Evolutionary conservation across 2,329 filamentous ascomycete genomes (phyloP).

Genomic region (Paracoccidioides lutzii): DNA sequence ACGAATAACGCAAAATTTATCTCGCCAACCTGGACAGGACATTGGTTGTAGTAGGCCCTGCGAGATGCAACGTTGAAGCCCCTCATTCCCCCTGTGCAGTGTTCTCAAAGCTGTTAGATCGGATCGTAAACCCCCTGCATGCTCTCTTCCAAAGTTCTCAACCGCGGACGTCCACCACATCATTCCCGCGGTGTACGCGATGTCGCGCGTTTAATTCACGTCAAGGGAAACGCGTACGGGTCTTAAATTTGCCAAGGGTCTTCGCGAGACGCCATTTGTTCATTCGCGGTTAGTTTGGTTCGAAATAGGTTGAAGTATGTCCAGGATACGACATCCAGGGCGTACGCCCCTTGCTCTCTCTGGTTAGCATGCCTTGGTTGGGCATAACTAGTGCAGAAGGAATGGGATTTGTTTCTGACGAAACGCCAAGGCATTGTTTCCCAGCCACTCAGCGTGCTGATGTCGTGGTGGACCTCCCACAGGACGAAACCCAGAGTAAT

Average conservation of each 20-base stretch:
- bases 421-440: not conserved
- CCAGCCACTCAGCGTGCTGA: not conserved
- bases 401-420: no score
- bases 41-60: no score
- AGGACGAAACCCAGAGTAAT: not conserved
- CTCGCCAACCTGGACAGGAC: no score
- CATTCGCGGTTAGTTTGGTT: not conserved
- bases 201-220: constrained; percentile 2
- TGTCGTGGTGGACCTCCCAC: not conserved
- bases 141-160: not conserved
- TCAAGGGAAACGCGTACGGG: not conserved
- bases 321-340: not conserved
- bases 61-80: no score
- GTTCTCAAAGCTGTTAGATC: not conserved
- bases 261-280: not conserved
- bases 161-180: not conserved
- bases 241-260: not conserved
- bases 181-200: not conserved
- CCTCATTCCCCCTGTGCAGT: not conserved
- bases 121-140: not conserved
- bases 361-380: not conserved
- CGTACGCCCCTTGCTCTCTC: not conserved
- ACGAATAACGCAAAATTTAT: no score
- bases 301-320: not conserved
- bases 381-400: not conserved